Conservation (phyloP, 208 protist genomes). For the Endotrypanum monterogeii region DNA sequence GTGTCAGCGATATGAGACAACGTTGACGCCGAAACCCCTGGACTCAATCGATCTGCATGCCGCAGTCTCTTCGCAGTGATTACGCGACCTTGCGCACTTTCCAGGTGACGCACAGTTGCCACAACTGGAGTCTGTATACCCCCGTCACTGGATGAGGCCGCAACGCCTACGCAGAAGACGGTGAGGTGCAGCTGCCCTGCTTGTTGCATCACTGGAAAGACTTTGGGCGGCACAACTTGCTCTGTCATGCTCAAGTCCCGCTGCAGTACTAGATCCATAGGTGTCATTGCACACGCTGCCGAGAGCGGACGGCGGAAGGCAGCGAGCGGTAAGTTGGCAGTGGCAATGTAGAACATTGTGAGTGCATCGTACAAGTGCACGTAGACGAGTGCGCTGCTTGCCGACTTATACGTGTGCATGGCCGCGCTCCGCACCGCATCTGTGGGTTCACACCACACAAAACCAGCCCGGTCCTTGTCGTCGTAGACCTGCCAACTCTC, state of each 20-base stretch:
- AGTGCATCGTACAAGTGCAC: slow-evolving; percentile 87
- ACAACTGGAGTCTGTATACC: slow-evolving; percentile 2
- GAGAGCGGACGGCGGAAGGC: slow-evolving; percentile 78
- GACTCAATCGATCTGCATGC: slow-evolving; percentile 45
- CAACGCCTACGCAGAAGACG: slow-evolving; percentile 74
- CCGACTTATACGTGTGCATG: slow-evolving; percentile 69
- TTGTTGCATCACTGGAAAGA: slow-evolving; percentile 73
- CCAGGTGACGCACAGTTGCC: slow-evolving; percentile 18
- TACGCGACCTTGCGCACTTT: slow-evolving; percentile 27
- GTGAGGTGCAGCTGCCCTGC: slow-evolving; percentile 86
- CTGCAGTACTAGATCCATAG: slow-evolving; percentile 75
- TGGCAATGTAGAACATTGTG: slow-evolving; percentile 90
- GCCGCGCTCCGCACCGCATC: slow-evolving; percentile 42
- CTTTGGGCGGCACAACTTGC: slow-evolving; percentile 58
- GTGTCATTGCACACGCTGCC: slow-evolving; percentile 49
- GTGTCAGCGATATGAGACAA: not conserved
- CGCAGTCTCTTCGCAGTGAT: slow-evolving; percentile 78
- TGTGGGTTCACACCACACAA: slow-evolving; percentile 86
- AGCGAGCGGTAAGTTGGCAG: slow-evolving; percentile 51
- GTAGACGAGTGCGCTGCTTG: slow-evolving; percentile 51
- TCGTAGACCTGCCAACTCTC: slow-evolving; percentile 70
- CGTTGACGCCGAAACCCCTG: not conserved
- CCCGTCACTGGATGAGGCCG: slow-evolving; percentile 2
- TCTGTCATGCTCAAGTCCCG: slow-evolving; percentile 78
- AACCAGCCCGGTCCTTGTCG: slow-evolving; percentile 44